These are phyloP conservation scores for Bipolaris cookei DNA, from an alignment of 2,329 filamentous ascomycete genomes.

Conservation along the genomic window DNA sequence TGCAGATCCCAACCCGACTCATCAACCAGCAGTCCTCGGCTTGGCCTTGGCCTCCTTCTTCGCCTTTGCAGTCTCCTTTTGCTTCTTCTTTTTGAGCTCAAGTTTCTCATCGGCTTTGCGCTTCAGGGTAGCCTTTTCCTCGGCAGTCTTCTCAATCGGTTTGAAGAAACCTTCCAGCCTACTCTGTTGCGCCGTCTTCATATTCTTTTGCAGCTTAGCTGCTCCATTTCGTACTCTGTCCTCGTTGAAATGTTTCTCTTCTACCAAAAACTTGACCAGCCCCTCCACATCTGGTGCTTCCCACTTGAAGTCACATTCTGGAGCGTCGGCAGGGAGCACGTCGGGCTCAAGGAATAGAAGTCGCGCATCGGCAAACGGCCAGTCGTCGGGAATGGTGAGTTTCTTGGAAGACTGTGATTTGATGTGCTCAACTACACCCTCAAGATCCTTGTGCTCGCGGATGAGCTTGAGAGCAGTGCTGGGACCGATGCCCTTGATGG, in stretches of 20 bases:
- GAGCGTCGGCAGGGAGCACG: slow-evolving; percentile 80
- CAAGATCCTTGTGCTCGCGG: slow-evolving; percentile 85
- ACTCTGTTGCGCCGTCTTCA: slow-evolving; percentile 89
- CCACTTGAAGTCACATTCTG: slow-evolving; percentile 97
- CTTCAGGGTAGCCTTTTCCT: slow-evolving; percentile 84
- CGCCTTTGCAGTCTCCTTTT: slow-evolving; percentile 92
- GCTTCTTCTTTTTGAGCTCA: slow-evolving; percentile 92
- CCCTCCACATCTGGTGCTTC: slow-evolving; percentile 90
- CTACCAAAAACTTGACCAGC: slow-evolving; percentile 85
- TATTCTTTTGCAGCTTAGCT: slow-evolving; percentile 81
- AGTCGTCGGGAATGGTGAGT: slow-evolving; percentile 89
- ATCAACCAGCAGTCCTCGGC: slow-evolving; percentile 55
- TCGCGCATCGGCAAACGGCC: slow-evolving; percentile 91
- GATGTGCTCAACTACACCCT: slow-evolving; percentile 85
- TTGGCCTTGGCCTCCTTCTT: slow-evolving; percentile 92
- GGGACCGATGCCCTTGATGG: slow-evolving; percentile 92
- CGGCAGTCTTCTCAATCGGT: slow-evolving; percentile 83
- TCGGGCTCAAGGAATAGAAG: slow-evolving; percentile 91
- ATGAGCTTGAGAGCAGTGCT: slow-evolving; percentile 92
- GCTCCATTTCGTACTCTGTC: slow-evolving; percentile 85
- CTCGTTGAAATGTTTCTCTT: slow-evolving; percentile 96
- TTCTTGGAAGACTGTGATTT: slow-evolving; percentile 70
- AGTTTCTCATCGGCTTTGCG: slow-evolving; percentile 92
- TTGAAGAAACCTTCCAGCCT: slow-evolving; percentile 98
- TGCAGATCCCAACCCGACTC: background rate